phyloP scores from a whole-genome alignment of 2,329 filamentous ascomycete species.

The Botrytis porri region DNA sequence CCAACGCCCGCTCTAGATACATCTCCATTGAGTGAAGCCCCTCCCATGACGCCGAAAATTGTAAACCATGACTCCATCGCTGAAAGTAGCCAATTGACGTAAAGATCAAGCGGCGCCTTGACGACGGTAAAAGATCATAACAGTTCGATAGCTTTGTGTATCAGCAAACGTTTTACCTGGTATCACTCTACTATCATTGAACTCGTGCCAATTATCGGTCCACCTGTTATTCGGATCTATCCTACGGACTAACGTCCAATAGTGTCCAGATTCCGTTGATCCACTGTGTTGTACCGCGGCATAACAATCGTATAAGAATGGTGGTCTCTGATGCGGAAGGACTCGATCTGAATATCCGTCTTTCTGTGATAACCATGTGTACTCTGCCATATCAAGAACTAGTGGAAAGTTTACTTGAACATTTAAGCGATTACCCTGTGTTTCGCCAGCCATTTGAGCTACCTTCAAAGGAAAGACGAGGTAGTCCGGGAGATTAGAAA shows the following conservation, averaged over 20 bases:
- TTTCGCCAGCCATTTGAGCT: neutral
- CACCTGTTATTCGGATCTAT: constrained; percentile 4
- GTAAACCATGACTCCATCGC: neutral
- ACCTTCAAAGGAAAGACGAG: constrained; percentile 2
- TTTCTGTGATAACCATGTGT: constrained; percentile 14
- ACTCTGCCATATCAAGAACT: constrained; percentile 12
- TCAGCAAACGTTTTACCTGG: constrained; percentile 5
- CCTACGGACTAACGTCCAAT: constrained; percentile 16
- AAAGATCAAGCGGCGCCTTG: constrained; percentile 1
- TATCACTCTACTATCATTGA: constrained; percentile 10
- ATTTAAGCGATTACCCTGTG: neutral
- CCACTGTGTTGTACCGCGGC: constrained; percentile 1
- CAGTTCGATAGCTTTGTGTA: constrained; percentile 1
- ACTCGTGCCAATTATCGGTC: constrained; percentile 18
- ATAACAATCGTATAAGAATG: constrained; percentile 19
- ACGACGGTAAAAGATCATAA: constrained; percentile 11
- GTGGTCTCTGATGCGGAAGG: constrained; percentile 10
- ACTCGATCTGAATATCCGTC: constrained; percentile 7
- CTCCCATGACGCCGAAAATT: neutral
- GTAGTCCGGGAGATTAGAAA: constrained; percentile 9
- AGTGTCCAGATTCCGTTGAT: neutral
- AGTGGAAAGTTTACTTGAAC: constrained; percentile 1
- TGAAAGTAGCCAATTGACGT: neutral
- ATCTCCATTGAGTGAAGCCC: neutral
- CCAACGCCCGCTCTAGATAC: constrained; percentile 2